Evolutionary conservation across 257 asterid species (phyloP).

Genomic region (Nicotiana paniculata): DNA sequence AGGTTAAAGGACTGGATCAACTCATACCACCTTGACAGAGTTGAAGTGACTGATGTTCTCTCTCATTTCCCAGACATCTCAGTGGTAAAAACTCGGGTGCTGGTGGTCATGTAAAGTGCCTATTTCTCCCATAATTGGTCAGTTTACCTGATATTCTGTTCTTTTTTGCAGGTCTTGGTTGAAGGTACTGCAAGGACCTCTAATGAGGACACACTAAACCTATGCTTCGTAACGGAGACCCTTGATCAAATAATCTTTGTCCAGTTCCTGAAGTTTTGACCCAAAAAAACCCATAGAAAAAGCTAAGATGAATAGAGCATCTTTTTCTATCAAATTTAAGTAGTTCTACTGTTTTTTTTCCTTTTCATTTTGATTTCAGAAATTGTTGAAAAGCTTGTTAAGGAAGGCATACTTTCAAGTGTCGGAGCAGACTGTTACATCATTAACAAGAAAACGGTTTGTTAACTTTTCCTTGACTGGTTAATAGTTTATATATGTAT

Average conservation of each 20-base stretch:
- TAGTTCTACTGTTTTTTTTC: not conserved
- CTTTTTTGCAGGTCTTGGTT: conserved; percentile 50
- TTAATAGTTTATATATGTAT: not conserved
- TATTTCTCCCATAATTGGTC: not conserved
- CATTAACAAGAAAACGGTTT: conserved; percentile 58
- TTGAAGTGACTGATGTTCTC: conserved; percentile 65
- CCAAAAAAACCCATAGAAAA: not conserved
- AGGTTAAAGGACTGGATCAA: conserved; percentile 78
- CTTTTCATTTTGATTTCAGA: conserved; percentile 34
- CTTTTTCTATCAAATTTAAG: not conserved
- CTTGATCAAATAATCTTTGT: conserved; percentile 12
- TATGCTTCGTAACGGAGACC: not conserved
- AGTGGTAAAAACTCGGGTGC: conserved; percentile 32
- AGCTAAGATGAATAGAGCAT: not conserved
- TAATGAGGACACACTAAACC: conserved; percentile 6
- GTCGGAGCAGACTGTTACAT: conserved; percentile 45
- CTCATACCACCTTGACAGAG: conserved; percentile 55
- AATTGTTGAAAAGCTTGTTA: conserved; percentile 65
- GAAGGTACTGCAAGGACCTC: conserved; percentile 60
- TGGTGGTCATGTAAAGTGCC: not conserved
- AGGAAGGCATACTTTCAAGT: conserved; percentile 50
- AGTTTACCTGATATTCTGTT: conserved; percentile 5
- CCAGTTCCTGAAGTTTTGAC: not conserved
- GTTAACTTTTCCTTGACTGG: not conserved
- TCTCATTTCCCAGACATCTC: conserved; percentile 86